Evolutionary conservation across 495 filamentous ascomycete species (phyloP), one percentile per base, ranked within the genome.

Genomic region (Daldinia childiae): DNA sequence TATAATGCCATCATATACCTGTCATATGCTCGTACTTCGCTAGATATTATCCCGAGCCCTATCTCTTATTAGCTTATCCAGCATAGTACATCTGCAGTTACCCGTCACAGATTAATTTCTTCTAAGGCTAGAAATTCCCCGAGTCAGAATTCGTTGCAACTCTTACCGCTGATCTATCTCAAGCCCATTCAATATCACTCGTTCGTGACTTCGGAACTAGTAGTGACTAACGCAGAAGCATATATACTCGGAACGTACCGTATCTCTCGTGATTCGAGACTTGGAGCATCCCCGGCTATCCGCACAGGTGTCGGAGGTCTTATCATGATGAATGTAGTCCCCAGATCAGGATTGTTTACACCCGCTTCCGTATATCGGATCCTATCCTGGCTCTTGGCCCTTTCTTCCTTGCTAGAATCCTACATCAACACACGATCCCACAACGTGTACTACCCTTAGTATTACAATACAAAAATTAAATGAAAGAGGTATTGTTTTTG

Each of bases 1-100:
- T 30, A 54, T 12, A 30, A 54, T 30, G 26, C 24, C 11, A 14
- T 9, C 15, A 12, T 52, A 29, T 30, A 43, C 30, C 41, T 45
- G 27, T 29, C 27, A 29, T 29, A 29, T 29, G 12, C 9, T n/a
- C 15, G 26, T 6, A 29, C n/a, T 29, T 52, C 12, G 14, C 32
- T 1, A 32, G 43, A 38, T 30, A 45, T 52, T 59, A 43, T 60
- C 32, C 32, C 45, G 27, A 60, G 24, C 43, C 12, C 29, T 36
- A 55, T 50, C 48, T 15, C 32, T 3, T 30, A 19, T 45, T 34
- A 26, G 14, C 26, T 8, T 12, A 8, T 9, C 14, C 29, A 57
- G 62, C 29, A 21, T 65, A 27, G 51, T 27, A 17, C 9, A 36
- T 1, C 58, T 68, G 64, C 50, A n/a, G 34, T 56, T 32, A 61